phyloP scores from a whole-genome alignment of 2,329 filamentous ascomycete genomes.

The Knoxdaviesia capensis region DNA sequence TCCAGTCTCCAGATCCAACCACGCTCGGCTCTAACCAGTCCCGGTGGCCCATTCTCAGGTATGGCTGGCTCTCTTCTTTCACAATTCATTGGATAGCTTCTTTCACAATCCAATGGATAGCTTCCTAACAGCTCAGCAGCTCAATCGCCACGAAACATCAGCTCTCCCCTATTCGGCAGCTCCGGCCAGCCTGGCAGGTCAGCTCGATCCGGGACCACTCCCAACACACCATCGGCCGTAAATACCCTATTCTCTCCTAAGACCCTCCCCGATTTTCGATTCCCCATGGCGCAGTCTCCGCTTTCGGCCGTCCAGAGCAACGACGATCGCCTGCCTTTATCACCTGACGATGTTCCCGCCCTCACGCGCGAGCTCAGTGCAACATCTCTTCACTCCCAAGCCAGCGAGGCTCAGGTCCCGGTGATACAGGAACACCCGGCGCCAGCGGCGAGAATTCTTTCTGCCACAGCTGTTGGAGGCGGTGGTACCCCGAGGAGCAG shows the following conservation, averaged over 20 bases:
- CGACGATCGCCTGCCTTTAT: conserved; percentile 1
- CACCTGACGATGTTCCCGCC: not conserved
- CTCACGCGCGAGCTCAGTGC: too few relatives aligned
- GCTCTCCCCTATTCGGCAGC: conserved; percentile 31
- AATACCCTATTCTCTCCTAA: conserved; percentile 7
- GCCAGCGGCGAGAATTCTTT: conserved; percentile 49
- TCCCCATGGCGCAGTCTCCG: conserved; percentile 27
- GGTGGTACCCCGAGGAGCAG: conserved; percentile 68
- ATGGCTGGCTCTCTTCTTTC: conserved; percentile 7
- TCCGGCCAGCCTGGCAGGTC: conserved; percentile 10
- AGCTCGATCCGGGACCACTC: too few relatives aligned
- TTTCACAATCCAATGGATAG: conserved; percentile 3
- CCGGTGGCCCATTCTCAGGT: conserved; percentile 18
- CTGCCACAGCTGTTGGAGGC: conserved; percentile 29
- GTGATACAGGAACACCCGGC: conserved; percentile 33
- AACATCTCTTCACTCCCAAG: not conserved
- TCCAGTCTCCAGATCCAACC: conserved; percentile 55
- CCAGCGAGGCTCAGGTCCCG: not conserved
- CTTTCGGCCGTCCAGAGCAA: conserved; percentile 13
- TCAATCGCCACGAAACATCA: conserved; percentile 21
- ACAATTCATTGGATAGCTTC: conserved; percentile 16
- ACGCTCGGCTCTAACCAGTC: conserved; percentile 18
- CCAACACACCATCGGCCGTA: too few relatives aligned
- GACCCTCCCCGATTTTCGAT: conserved; percentile 34
- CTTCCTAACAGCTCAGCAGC: conserved; percentile 11